Evolutionary conservation across 345 rosid genomes (phyloP).

Genomic region (Zanthoxylum bungeanum): DNA sequence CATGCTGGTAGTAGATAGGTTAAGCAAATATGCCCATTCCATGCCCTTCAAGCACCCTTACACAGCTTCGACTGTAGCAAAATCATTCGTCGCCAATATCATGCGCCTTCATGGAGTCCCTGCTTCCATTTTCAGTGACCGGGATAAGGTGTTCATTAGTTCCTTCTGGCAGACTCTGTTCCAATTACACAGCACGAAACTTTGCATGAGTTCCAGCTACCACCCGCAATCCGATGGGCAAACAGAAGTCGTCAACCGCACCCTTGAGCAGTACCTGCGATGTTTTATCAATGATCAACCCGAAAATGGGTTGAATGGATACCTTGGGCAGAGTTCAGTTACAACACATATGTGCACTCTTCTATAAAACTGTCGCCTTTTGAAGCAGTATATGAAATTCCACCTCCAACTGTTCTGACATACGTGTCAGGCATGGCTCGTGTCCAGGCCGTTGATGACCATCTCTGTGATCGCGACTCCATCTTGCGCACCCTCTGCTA

Average conservation of each 20-base stretch:
- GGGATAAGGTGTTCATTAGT: background rate
- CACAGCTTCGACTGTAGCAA: background rate
- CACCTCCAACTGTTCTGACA: background rate
- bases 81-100: background rate
- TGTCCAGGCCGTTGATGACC: too few relatives aligned
- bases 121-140: background rate
- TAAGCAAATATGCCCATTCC: background rate
- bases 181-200: background rate
- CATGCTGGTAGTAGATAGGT: background rate
- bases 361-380: background rate
- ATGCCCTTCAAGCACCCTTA: background rate
- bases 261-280: background rate
- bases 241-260: background rate
- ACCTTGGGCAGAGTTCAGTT: too few relatives aligned
- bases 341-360: background rate
- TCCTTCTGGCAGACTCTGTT: background rate
- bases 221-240: conserved; percentile 3
- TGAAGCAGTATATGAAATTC: background rate
- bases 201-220: background rate
- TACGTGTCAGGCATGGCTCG: background rate
- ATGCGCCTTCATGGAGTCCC: background rate
- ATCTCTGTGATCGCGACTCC: too few relatives aligned
- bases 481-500: too few relatives aligned
- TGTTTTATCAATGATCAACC: background rate
- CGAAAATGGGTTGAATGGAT: background rate